Percentiles rank a stretch among this genome's conserved stretches.
Evolutionary conservation across 257 asterid genomes (phyloP).

Genomic region (Gentiana dahurica): DNA sequence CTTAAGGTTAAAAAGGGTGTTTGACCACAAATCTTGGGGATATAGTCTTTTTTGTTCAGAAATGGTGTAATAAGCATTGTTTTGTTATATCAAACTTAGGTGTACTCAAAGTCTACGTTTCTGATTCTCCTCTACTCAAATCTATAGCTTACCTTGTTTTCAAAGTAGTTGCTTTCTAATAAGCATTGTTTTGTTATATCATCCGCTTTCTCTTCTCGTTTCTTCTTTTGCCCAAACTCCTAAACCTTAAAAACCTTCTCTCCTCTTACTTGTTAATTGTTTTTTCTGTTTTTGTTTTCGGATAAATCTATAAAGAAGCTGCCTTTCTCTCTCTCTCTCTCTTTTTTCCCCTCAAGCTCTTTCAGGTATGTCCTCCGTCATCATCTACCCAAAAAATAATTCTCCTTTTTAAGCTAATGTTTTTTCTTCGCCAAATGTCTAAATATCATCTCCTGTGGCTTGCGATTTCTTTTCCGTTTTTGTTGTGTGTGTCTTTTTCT

Average conservation of each 20-base stretch:
- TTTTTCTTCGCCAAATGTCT: no score
- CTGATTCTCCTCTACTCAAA: constrained; percentile 27
- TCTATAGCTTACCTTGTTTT: constrained; percentile 6
- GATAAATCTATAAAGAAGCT: neutral
- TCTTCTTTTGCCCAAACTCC: neutral
- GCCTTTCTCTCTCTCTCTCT: constrained; percentile 2
- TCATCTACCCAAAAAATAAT: no score
- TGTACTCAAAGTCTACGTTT: constrained; percentile 20
- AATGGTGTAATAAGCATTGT: no score
- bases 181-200: neutral
- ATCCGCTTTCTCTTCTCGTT: neutral
- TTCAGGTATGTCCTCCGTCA: no score
- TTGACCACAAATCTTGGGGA: no score
- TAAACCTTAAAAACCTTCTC: neutral
- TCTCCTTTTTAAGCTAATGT: no score
- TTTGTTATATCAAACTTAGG: no score
- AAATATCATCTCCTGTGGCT: constrained; percentile 12
- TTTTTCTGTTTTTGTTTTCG: neutral
- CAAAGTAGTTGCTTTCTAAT: neutral
- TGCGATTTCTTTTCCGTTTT: neutral
- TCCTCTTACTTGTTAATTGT: neutral
- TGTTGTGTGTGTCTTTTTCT: neutral
- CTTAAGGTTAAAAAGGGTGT: no score
- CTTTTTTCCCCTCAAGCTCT: constrained; percentile 1
- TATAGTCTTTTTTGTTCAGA: no score